Percentiles rank a stretch among this genome's conserved stretches.
These are phyloP conservation scores for Rosa multiflora DNA, from an alignment of 306 rosid species.

Conservation along the genomic window DNA sequence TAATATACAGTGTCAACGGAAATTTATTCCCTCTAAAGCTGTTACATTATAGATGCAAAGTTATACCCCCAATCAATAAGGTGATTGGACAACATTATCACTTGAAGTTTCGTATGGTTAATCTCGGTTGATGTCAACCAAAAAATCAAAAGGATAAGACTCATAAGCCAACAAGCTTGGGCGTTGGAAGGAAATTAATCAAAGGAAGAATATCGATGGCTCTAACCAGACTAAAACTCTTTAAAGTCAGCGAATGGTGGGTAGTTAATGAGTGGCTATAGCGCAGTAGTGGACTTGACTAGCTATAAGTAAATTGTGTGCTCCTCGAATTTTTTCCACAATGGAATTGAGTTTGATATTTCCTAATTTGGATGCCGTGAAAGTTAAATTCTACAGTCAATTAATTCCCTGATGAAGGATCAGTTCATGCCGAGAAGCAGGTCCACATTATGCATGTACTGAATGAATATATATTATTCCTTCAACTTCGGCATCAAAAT, in stretches of 20 bases:
- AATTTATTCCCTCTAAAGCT: not conserved
- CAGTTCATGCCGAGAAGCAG: not conserved
- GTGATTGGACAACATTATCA: conserved; percentile 5
- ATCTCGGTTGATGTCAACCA: not conserved
- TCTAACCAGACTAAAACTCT: not conserved
- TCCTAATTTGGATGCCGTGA: not conserved
- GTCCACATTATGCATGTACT: not conserved
- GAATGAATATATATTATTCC: not conserved
- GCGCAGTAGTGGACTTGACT: conserved; percentile 8
- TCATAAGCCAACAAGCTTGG: not conserved
- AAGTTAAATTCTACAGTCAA: not conserved
- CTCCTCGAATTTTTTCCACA: not conserved
- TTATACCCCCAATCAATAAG: not conserved
- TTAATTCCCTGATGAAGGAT: not conserved
- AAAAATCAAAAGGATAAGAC: not conserved
- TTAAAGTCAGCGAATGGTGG: conserved; percentile 7
- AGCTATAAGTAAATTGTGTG: not conserved
- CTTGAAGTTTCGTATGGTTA: conserved; percentile 11
- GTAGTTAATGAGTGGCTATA: not conserved
- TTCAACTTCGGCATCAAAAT: not conserved
- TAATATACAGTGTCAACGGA: not conserved
- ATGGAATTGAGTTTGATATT: not conserved
- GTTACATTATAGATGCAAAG: not conserved
- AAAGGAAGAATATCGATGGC: conserved; percentile 1
- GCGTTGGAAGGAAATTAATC: not conserved